A percentile compares a stretch with the other conserved stretches of the same genome.
Conservation (phyloP, 1,284 basidiomycete genomes). For the Leccinum pachyderme region DNA sequence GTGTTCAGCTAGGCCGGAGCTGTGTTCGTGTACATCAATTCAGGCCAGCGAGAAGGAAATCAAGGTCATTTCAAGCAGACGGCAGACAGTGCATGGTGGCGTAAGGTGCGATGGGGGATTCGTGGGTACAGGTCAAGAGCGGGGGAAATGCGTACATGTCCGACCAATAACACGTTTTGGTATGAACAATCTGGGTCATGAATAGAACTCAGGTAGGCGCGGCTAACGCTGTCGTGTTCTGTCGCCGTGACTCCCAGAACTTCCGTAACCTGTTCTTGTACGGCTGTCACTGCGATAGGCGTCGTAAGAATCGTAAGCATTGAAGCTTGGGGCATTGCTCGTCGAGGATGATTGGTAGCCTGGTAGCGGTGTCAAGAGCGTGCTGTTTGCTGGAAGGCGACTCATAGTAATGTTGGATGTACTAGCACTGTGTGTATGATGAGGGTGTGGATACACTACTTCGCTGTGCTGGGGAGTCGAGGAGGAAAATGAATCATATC, state of each 20-base stretch:
- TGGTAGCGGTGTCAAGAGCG: conserved; percentile 48
- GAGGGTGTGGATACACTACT: conserved; percentile 16
- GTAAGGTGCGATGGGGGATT: conserved; percentile 1
- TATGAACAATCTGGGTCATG: conserved; percentile 10
- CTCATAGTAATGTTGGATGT: conserved; percentile 17
- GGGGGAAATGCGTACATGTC: neutral
- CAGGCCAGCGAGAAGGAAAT: conserved; percentile 4
- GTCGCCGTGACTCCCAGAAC: conserved; percentile 21
- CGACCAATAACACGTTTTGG: neutral
- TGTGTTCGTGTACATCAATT: conserved; percentile 8
- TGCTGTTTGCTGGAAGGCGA: conserved; percentile 46
- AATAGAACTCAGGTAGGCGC: conserved; percentile 9
- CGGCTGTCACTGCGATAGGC: conserved; percentile 19
- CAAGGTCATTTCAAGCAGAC: conserved; percentile 4
- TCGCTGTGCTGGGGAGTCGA: conserved; percentile 17
- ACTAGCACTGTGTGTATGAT: conserved; percentile 15
- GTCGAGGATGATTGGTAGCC: conserved; percentile 38
- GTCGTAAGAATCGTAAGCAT: conserved; percentile 22
- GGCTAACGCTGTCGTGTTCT: conserved; percentile 26
- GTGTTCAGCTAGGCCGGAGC: conserved; percentile 2
- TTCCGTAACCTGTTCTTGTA: conserved; percentile 21
- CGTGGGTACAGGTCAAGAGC: neutral
- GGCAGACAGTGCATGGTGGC: conserved; percentile 1
- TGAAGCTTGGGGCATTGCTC: conserved; percentile 7
- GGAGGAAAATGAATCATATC: conserved; percentile 24